phyloP scores from a whole-genome alignment of 1,284 basidiomycete species.

The Megacollybia platyphylla region DNA sequence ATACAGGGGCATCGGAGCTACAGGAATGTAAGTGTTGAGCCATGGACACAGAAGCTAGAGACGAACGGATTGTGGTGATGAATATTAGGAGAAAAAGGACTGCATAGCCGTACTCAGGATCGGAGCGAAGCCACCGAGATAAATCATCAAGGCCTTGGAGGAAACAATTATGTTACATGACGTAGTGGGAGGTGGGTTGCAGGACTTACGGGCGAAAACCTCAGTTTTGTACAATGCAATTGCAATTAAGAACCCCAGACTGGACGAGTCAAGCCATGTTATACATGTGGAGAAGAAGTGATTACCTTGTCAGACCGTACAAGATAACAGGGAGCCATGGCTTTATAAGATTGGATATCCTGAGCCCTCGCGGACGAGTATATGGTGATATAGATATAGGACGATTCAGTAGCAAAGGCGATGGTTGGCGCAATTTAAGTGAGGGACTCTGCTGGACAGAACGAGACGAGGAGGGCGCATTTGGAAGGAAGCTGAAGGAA shows the following conservation, averaged over 20 bases:
- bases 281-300: too few relatives aligned
- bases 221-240: slow-evolving; percentile 64
- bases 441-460: slow-evolving; percentile 4
- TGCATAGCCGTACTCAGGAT: slow-evolving; percentile 55
- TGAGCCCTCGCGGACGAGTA: slow-evolving; percentile 34
- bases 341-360: slow-evolving; percentile 42
- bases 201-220: slow-evolving; percentile 52
- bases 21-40: slow-evolving; percentile 7
- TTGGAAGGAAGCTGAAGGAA: not conserved
- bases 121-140: slow-evolving; percentile 57
- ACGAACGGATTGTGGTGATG: slow-evolving; percentile 73
- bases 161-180: not conserved
- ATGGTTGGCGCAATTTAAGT: slow-evolving; percentile 11
- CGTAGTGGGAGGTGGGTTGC: slow-evolving; percentile 1
- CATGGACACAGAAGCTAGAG: slow-evolving; percentile 9
- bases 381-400: slow-evolving; percentile 12
- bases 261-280: not conserved
- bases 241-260: slow-evolving; percentile 53
- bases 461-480: slow-evolving; percentile 4
- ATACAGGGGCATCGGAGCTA: slow-evolving; percentile 76
- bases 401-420: slow-evolving; percentile 7
- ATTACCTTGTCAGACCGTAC: slow-evolving; percentile 44
- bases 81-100: slow-evolving; percentile 70
- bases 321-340: slow-evolving; percentile 64
- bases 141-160: slow-evolving; percentile 55